A percentile compares a stretch with the other conserved stretches of the same genome.
Evolutionary conservation across 331 rosid species (phyloP).

Genomic region (Pyrus hybrid): DNA sequence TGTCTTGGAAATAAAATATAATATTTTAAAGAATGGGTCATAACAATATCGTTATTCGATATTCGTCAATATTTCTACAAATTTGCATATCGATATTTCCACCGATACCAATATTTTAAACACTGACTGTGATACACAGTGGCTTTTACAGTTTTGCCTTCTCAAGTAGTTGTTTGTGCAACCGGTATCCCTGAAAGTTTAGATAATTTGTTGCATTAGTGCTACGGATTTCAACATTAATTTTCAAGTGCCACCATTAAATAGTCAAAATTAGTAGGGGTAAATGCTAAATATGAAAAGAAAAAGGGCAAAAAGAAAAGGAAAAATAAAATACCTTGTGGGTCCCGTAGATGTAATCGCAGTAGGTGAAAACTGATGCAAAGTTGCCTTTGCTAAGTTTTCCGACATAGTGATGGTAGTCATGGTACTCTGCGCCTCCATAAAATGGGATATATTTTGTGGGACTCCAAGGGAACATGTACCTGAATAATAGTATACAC

Average conservation of each 20-base stretch:
- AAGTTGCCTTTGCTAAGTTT: constrained; percentile 7
- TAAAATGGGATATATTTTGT: constrained; percentile 15
- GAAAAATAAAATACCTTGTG: neutral
- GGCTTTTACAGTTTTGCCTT: neutral
- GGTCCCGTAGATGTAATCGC: constrained; percentile 15
- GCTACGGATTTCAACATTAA: neutral
- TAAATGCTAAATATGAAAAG: too few relatives aligned
- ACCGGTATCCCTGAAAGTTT: constrained; percentile 29
- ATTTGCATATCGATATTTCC: too few relatives aligned
- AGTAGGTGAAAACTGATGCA: constrained; percentile 6
- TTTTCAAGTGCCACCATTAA: neutral
- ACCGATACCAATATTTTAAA: too few relatives aligned
- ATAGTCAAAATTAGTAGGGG: too few relatives aligned
- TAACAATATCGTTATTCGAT: too few relatives aligned
- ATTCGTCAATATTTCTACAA: too few relatives aligned
- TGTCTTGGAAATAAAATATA: too few relatives aligned
- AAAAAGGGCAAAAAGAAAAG: neutral
- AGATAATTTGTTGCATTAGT: neutral
- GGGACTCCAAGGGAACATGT: constrained; percentile 8
- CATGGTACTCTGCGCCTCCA: constrained; percentile 13
- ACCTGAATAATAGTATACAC: neutral
- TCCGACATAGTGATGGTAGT: constrained; percentile 8
- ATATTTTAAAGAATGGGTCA: too few relatives aligned
- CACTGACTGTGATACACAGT: neutral
- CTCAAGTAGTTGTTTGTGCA: constrained; percentile 7